A percentile compares a stretch with the other conserved stretches of the same genome.
phyloP scores from a whole-genome alignment of 2,329 filamentous ascomycete species.

The Cladosporium cucumerinum region DNA sequence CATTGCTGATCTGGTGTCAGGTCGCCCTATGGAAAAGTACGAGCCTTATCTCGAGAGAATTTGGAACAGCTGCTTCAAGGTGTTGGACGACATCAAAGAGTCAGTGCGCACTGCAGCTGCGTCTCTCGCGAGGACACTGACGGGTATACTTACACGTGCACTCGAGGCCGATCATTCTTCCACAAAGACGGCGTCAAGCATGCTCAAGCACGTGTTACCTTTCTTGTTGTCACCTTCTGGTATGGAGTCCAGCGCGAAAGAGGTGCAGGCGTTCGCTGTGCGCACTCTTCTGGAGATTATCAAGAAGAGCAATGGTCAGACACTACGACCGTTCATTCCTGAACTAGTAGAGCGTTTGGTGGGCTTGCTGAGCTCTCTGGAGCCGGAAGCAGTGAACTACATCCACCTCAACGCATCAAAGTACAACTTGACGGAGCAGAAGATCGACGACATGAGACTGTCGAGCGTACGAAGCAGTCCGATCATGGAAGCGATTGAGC shows the following conservation, averaged over 20 bases:
- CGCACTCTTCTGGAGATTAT: constrained; percentile 81
- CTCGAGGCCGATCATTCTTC: constrained; percentile 73
- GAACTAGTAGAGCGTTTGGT: constrained; percentile 78
- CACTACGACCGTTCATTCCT: constrained; percentile 75
- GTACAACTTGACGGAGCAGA: constrained; percentile 79
- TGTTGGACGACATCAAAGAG: constrained; percentile 93
- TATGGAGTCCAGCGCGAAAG: constrained; percentile 81
- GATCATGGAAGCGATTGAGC: constrained; percentile 87
- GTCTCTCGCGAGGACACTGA: constrained; percentile 77
- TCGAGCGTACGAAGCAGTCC: constrained; percentile 80
- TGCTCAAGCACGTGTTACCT: constrained; percentile 83
- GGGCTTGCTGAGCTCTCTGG: constrained; percentile 77
- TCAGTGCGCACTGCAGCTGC: constrained; percentile 79
- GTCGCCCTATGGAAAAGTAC: constrained; percentile 65
- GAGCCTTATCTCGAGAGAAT: constrained; percentile 81
- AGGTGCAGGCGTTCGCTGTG: constrained; percentile 78
- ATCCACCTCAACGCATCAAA: constrained; percentile 82
- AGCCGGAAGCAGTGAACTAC: constrained; percentile 87
- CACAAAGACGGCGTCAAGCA: constrained; percentile 64
- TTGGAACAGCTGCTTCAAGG: constrained; percentile 81
- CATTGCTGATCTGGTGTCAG: constrained; percentile 81
- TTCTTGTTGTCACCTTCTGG: constrained; percentile 88
- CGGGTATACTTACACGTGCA: constrained; percentile 78
- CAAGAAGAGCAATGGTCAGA: constrained; percentile 76
- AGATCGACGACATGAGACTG: constrained; percentile 84